Conservation (phyloP, 2,329 filamentous ascomycete species). For the Metarhizium brunneum region DNA sequence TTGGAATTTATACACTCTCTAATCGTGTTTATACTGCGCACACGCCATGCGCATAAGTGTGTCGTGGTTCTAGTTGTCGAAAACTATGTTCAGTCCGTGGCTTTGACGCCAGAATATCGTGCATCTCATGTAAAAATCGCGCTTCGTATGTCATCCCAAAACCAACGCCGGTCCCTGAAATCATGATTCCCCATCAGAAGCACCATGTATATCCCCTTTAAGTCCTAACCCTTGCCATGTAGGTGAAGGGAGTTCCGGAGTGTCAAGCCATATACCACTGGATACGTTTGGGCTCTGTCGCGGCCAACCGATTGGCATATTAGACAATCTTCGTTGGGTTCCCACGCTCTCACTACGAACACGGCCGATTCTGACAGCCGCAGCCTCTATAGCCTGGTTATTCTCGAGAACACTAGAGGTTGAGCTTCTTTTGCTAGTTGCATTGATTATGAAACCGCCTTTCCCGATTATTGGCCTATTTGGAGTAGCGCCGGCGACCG, state of each 20-base stretch:
- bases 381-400: slow-evolving; percentile 8
- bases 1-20: background rate
- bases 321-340: slow-evolving; percentile 19
- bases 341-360: slow-evolving; percentile 11
- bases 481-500: slow-evolving; percentile 14
- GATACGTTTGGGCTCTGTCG: background rate
- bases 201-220: background rate
- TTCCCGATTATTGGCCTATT: slow-evolving; percentile 16
- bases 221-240: background rate
- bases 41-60: background rate
- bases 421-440: slow-evolving; percentile 12
- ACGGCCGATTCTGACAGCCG: slow-evolving; percentile 11
- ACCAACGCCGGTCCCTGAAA: background rate
- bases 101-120: background rate
- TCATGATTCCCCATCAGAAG: background rate
- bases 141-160: background rate
- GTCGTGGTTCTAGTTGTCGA: background rate
- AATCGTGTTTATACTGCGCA: background rate
- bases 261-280: background rate
- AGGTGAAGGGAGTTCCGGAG: background rate
- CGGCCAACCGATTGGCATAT: slow-evolving; percentile 30
- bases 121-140: background rate
- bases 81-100: background rate
- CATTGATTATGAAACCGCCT: slow-evolving; percentile 3
- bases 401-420: slow-evolving; percentile 11